Percentiles rank a stretch among this genome's conserved stretches.
phyloP scores from a whole-genome alignment of 768 basidiomycete genomes.

The Russula earlei region DNA sequence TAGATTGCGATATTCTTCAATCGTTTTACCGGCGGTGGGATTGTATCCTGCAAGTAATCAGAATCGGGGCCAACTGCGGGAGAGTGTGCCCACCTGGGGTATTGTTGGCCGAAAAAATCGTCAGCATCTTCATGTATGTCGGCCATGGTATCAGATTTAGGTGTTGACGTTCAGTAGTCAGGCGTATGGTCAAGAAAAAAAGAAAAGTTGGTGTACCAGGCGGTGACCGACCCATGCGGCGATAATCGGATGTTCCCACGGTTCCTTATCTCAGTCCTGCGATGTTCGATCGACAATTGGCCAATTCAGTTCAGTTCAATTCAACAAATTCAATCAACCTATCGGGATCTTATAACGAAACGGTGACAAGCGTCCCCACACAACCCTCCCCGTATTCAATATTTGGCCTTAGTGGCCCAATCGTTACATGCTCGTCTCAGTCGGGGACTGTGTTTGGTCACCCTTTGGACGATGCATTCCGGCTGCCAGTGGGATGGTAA shows the following conservation, averaged over 20 bases:
- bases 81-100: slow-evolving; percentile 50
- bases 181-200: background rate
- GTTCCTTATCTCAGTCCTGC: background rate
- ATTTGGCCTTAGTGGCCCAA: background rate
- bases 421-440: background rate
- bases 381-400: background rate
- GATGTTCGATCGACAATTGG: background rate
- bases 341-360: background rate
- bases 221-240: background rate
- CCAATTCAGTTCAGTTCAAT: no score
- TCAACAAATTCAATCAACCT: slow-evolving; percentile 7
- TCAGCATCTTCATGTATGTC: slow-evolving; percentile 53
- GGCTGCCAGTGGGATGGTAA: slow-evolving; percentile 22
- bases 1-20: slow-evolving; percentile 76
- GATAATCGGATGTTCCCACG: slow-evolving; percentile 71
- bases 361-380: background rate
- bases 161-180: background rate
- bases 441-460: background rate
- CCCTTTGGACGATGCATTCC: slow-evolving; percentile 32
- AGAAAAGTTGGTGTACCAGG: background rate
- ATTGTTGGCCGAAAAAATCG: slow-evolving; percentile 52
- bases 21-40: slow-evolving; percentile 51
- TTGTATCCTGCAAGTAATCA: slow-evolving; percentile 56
- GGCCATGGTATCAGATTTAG: background rate
- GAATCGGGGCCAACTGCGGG: background rate